Evolutionary conservation across 2,329 filamentous ascomycete genomes (phyloP), one percentile per base, ranked within the genome.

Genomic region (Metarhizium album): DNA sequence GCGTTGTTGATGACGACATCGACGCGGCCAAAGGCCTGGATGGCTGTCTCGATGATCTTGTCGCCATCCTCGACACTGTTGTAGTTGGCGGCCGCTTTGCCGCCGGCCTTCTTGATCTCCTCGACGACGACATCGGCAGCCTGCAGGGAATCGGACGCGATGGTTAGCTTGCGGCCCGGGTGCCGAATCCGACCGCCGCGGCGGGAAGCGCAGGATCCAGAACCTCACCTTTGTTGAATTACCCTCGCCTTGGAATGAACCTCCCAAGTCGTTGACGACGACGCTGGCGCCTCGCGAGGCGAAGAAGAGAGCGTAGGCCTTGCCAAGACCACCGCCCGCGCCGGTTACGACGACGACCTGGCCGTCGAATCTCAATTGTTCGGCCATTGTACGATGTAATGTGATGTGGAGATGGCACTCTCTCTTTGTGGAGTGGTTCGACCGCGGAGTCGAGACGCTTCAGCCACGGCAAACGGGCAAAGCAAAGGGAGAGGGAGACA

Each of bases 1-100:
- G 93, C 93, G 67, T 97, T 98, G 79, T 98, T 98, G 72, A 98
- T 85, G 62, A 98, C 83, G 57, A 98, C 75, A 69, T 98, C 91
- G 70, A 98, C 81, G 62, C 91, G 87, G 59, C 91, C 87, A 65
- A 84, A 93, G 51, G 74, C 75, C 69, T 87, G 74, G 66, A 93
- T 86, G 61, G 87, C 87, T 23, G 87, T 90, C 58, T 91, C 84
- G 72, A 98, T 94, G 69, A 98, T 97, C 70, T 80, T 85, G 54
- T 97, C 91, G 62, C 93, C 93, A 62, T 91, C 79, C 74, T 93
- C 88, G 71, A 95, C 91, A 67, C 81, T 83, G 74, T 98, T 87
- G 78, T 97, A 97, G 80, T 96, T 97, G 70, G 91, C 90, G 47
- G 95, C 90, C 53, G 93, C 93, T 71, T 95, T 94, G 69, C 93